Evolutionary conservation across 1,284 basidiomycete genomes (phyloP), one percentile per base, ranked within the genome.

Genomic region (Erythrobasidium hasegawianum): DNA sequence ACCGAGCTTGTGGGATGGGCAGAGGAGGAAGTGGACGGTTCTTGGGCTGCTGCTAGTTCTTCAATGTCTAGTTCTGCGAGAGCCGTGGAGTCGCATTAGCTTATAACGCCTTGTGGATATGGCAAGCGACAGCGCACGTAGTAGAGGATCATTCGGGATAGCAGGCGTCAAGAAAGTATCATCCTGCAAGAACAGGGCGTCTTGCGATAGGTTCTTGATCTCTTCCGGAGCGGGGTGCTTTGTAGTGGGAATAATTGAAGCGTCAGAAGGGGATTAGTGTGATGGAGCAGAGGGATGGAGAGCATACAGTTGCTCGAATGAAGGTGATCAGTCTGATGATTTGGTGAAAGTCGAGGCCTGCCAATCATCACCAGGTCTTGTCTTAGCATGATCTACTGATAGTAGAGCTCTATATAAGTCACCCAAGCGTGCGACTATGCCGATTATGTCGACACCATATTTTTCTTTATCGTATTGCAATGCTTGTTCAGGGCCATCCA

Each of bases 261-360:
- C 2, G 1, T 11, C 18, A 18, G 54, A 14, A 47, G 20, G 49
- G 14, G 11, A 41, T 5, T 33, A 14, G 38, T 47, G n/a, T 33
- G 33, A 33, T 33, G 33, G 11, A 11, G n/a, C n/a, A 33, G 33
- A 33, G 39, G 18, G 11, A 26, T 40, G 50, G n/a, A n/a, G n/a
- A 16, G 57, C 78, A 67, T 57, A 86, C 86, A 73, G 85, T 80
- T 78, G 85, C 87, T 61, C 92, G 81, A 72, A 95, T 90, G 76
- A 84, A 89, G 77, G 96, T 95, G 76, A 96, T 85, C 59, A 96
- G 78, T 54, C 88, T 84, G 71, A 92, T 87, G 18, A 84, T 79
- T 50, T 84, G 84, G 77, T 91, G 86, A 68, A 87, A 84, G 75
- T 86, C 85, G 50, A 85, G 75, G 0, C 74, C 81, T 81, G 54